These are phyloP conservation scores for Boechera stricta DNA, from an alignment of 345 rosid species.

Conservation along the genomic window DNA sequence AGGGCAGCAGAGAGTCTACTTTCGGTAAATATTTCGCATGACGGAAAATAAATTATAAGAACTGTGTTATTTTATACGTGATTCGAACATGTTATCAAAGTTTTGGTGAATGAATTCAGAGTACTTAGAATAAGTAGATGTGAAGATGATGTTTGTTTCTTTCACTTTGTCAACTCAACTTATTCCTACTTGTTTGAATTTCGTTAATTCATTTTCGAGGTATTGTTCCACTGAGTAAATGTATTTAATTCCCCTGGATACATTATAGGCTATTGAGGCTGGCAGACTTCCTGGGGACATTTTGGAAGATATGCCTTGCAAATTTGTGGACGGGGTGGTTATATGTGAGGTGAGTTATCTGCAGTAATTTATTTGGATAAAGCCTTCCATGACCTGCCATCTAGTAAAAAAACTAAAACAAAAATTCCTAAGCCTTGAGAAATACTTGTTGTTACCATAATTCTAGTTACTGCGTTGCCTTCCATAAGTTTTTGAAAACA, in stretches of 20 bases:
- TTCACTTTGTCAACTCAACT: not conserved
- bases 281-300: slow-evolving; percentile 88
- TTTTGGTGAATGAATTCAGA: slow-evolving; percentile 1
- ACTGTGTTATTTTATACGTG: not conserved
- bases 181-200: not conserved
- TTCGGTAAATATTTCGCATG: slow-evolving; percentile 57
- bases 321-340: slow-evolving; percentile 73
- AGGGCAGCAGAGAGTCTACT: slow-evolving; percentile 85
- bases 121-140: slow-evolving; percentile 7
- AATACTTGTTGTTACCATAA: slow-evolving; percentile 7
- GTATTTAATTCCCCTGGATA: slow-evolving; percentile 4
- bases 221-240: slow-evolving; percentile 22
- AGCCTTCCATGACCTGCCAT: slow-evolving; percentile 16
- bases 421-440: not conserved
- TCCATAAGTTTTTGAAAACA: slow-evolving; percentile 33
- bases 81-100: not conserved
- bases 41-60: not conserved
- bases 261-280: slow-evolving; percentile 82
- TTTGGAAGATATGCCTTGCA: slow-evolving; percentile 77
- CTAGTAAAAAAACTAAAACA: slow-evolving; percentile 11
- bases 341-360: slow-evolving; percentile 75
- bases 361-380: slow-evolving; percentile 9
- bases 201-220: slow-evolving; percentile 11
- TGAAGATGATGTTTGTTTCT: slow-evolving; percentile 3
- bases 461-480: slow-evolving; percentile 4